phyloP scores from a whole-genome alignment of 768 basidiomycete species.

The Chalciporus sphaerocephalus region DNA sequence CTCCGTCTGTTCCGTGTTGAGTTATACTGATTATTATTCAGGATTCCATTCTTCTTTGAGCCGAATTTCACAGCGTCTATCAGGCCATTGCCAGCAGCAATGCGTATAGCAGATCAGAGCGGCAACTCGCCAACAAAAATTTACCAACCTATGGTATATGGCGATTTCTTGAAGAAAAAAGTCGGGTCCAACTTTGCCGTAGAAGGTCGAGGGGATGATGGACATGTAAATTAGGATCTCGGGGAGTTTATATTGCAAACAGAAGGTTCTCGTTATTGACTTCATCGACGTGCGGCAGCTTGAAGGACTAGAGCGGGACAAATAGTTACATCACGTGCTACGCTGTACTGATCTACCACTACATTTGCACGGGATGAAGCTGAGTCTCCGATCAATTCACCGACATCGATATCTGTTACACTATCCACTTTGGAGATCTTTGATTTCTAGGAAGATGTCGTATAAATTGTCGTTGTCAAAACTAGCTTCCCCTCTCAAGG shows the following conservation, averaged over 20 bases:
- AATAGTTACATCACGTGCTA: constrained; percentile 27
- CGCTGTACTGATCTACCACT: neutral
- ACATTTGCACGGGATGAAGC: constrained; percentile 12
- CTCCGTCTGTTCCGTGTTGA: neutral
- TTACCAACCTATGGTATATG: constrained; percentile 60
- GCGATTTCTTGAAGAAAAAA: constrained; percentile 71
- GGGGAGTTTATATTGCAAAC: too few species aligned
- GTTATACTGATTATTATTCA: constrained; percentile 26
- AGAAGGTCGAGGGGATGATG: constrained; percentile 34
- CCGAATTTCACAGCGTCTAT: constrained; percentile 77
- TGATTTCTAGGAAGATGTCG: constrained; percentile 42
- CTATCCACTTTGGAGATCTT: constrained; percentile 7
- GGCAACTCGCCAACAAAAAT: constrained; percentile 24
- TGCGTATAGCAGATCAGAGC: constrained; percentile 32
- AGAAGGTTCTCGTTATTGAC: too few species aligned
- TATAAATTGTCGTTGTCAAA: constrained; percentile 48
- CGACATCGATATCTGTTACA: constrained; percentile 22
- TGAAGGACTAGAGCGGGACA: too few species aligned
- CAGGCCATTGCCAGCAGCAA: constrained; percentile 58
- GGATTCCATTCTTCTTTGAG: constrained; percentile 92
- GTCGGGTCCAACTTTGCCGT: constrained; percentile 68
- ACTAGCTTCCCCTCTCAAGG: constrained; percentile 45
- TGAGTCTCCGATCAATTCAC: constrained; percentile 19
- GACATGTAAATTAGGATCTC: constrained; percentile 9
- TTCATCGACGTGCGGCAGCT: neutral